Percentiles rank a stretch among this genome's conserved stretches.
phyloP scores from a whole-genome alignment of 2,329 filamentous ascomycete genomes.

The Chaetothyriales sp. region DNA sequence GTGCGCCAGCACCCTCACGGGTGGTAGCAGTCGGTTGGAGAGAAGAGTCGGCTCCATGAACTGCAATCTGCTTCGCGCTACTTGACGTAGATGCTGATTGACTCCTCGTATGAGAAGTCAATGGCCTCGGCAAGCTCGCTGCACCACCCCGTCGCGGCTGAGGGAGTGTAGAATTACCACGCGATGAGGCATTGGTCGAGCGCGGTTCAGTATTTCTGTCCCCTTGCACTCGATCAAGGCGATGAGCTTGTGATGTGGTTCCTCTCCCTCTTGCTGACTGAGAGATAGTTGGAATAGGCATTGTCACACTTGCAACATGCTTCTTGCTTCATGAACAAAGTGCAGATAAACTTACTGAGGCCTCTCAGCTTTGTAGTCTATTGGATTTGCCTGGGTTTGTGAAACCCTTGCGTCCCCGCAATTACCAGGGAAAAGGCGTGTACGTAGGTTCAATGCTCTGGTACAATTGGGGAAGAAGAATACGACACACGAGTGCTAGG shows the following conservation, averaged over 20 bases:
- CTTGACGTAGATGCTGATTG: neutral
- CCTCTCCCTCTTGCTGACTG: neutral
- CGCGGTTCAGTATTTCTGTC: neutral
- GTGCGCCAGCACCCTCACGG: neutral
- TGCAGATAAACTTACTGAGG: too few species aligned
- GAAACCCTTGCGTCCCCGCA: too few species aligned
- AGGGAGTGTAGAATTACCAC: neutral
- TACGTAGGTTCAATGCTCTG: too few species aligned
- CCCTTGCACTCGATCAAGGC: neutral
- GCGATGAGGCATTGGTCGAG: neutral
- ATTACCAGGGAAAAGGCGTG: too few species aligned
- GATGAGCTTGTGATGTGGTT: neutral
- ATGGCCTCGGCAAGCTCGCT: neutral
- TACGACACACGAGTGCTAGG: too few species aligned
- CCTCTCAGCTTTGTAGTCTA: neutral
- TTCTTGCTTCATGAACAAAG: neutral
- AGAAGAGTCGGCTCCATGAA: neutral
- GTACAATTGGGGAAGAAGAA: too few species aligned
- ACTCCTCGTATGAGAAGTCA: constrained; percentile 1
- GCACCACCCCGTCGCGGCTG: neutral
- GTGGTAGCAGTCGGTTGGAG: neutral
- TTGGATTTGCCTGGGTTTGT: neutral
- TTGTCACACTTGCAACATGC: neutral
- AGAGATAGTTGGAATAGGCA: neutral
- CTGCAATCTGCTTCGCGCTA: neutral